Conservation (phyloP, 805 yeast genomes). For the Metschnikowia colocasiae region DNA sequence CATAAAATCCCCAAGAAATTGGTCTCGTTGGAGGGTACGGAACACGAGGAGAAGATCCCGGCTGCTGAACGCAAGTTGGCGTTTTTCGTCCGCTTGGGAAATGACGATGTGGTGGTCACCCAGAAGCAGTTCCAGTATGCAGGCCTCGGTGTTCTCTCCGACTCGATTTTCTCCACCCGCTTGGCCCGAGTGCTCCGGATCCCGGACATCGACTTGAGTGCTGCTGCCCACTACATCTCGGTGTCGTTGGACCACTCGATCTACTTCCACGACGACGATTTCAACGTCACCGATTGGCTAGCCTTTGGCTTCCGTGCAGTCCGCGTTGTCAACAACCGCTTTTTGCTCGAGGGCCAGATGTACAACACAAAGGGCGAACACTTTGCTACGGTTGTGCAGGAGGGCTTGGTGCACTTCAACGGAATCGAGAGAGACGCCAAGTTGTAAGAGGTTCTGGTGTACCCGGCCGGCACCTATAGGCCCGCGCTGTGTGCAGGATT, state of each 20-base stretch:
- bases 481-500: too few relatives aligned
- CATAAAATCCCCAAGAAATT: slow-evolving; percentile 34
- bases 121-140: slow-evolving; percentile 39
- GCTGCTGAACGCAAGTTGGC: slow-evolving; percentile 26
- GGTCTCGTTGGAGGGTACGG: slow-evolving; percentile 27
- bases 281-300: slow-evolving; percentile 42
- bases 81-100: slow-evolving; percentile 25
- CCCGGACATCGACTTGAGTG: slow-evolving; percentile 25
- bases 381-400: slow-evolving; percentile 62
- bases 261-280: slow-evolving; percentile 57
- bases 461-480: too few relatives aligned
- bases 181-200: slow-evolving; percentile 49
- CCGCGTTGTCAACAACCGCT: slow-evolving; percentile 50
- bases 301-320: slow-evolving; percentile 46
- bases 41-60: slow-evolving; percentile 23
- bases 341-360: slow-evolving; percentile 56
- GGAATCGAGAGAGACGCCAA: slow-evolving; percentile 21
- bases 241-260: slow-evolving; percentile 66
- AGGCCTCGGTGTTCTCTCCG: slow-evolving; percentile 58
- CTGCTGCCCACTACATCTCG: slow-evolving; percentile 38
- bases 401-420: slow-evolving; percentile 47
- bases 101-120: slow-evolving; percentile 19
- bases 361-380: slow-evolving; percentile 47
- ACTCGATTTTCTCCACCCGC: slow-evolving; percentile 50
- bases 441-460: slow-evolving; percentile 1